Evolutionary conservation across 148 eudicot species (phyloP).

Genomic region (Chenopodium suecicum): DNA sequence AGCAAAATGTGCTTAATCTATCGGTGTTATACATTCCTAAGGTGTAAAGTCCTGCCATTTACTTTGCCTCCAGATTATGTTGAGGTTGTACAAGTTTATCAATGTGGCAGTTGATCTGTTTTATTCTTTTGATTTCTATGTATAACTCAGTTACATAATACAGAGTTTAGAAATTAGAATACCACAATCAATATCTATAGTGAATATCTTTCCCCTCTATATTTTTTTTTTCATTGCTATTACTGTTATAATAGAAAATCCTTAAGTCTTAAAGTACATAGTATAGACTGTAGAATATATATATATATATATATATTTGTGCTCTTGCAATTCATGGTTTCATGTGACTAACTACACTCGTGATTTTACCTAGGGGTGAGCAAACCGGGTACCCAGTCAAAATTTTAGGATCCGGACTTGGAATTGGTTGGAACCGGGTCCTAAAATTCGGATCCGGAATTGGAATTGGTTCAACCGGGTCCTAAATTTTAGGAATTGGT

Average conservation of each 20-base stretch:
- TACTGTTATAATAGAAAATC: background rate
- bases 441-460: no score
- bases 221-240: background rate
- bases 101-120: slow-evolving; percentile 2
- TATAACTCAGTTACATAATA: slow-evolving; percentile 8
- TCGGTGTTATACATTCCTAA: background rate
- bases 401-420: no score
- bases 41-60: slow-evolving; percentile 23
- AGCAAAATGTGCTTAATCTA: slow-evolving; percentile 4
- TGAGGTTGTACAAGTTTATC: slow-evolving; percentile 12
- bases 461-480: no score
- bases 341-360: no score
- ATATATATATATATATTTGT: no score
- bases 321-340: no score
- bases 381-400: no score
- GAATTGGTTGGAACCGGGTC: no score
- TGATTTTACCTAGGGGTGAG: no score
- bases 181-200: background rate
- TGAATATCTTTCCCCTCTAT: background rate
- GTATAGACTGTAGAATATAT: no score
- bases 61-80: background rate
- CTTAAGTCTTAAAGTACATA: background rate
- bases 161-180: background rate
- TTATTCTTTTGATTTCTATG: slow-evolving; percentile 7
- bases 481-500: no score